Percentiles rank a stretch among this genome's conserved stretches.
These are phyloP conservation scores for Auriculariales sp. DNA, from an alignment of 768 basidiomycete genomes.

Conservation along the genomic window DNA sequence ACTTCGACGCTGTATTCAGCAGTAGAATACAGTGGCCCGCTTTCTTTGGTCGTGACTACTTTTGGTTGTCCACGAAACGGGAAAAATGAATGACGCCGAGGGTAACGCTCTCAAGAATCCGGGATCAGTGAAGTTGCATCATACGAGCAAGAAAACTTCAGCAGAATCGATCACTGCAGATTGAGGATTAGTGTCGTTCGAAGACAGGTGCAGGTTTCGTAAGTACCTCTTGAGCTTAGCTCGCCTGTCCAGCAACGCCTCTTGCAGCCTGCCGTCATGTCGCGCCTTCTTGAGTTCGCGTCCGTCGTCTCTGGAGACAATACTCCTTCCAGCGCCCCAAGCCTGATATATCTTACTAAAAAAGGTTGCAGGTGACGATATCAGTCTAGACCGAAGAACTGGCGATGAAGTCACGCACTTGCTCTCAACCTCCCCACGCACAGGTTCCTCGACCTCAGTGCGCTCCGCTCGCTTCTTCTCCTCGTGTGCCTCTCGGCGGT, in stretches of 20 bases:
- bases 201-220: conserved; percentile 3
- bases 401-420: conserved; percentile 38
- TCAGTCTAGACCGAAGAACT: conserved; percentile 1
- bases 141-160: no score
- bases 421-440: conserved; percentile 56
- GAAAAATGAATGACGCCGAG: no score
- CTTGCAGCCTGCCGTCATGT: conserved; percentile 68
- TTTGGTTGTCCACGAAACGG: no score
- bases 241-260: conserved; percentile 65
- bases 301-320: conserved; percentile 58
- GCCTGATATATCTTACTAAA: conserved; percentile 59
- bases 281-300: conserved; percentile 65
- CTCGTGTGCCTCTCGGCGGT: conserved; percentile 66
- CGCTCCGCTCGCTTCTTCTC: conserved; percentile 47
- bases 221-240: conserved; percentile 69
- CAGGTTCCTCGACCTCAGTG: conserved; percentile 23
- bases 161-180: conserved; percentile 30
- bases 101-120: no score
- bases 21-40: no score
- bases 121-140: no score
- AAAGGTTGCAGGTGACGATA: neutral
- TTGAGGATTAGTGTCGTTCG: neutral
- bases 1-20: no score
- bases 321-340: conserved; percentile 68
- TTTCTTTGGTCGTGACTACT: no score